Base-by-base conservation (phyloP, 805 yeast species). In the Candida qinlingensis region DNA sequence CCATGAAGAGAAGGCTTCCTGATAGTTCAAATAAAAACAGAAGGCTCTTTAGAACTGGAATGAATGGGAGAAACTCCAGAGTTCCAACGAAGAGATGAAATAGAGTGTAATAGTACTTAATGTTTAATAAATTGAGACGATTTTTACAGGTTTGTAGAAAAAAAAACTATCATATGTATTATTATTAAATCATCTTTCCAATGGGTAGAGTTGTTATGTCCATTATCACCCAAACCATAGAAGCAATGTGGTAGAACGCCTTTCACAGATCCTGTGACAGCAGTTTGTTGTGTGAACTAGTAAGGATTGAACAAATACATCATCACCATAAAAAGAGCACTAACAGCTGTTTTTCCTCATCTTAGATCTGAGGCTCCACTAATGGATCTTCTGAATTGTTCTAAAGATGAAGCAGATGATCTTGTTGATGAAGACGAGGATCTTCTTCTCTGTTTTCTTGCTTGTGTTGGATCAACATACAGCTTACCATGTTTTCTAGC, bases 361-460 rank as follows among this genome's bases (percentile, higher is more conserved):
- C 65, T 58, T 35, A 57, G 44, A 39, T 69, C 71, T 6, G 63
- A 58, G 27, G 68, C 69, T 26, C 69, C 69, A 48, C 69, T 64
- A 33, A 72, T 64, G 33, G 73, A 71, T 62, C 70, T 72, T 59
- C 74, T 70, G 53, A 72, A 72, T 50, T 68, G 73, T 46, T 73
- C 77, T 26, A 71, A 51, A 3, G 65, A 51, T 3, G 65, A 60
- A 2, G 44, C 51, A 4, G 56, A 50, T 6, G 64, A 60, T 50
- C 60, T 58, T n/a, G 61, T 47, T 9, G 63, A 58, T 29, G 72
- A 64, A 8, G 73, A 65, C 4, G 62, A 49, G 3, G 67, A 61
- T 64, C 89, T 76, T 60, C 97, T 77, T 64, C 98, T 80, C 66
- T 88, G 94, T 62, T 89, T 84, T 64, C 98, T 80, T 3, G 97